A percentile compares a stretch with the other conserved stretches of the same genome.
Conservation (phyloP, 228 moss, liverwort and hornwort genomes). For the Sphagnum magellanicum region DNA sequence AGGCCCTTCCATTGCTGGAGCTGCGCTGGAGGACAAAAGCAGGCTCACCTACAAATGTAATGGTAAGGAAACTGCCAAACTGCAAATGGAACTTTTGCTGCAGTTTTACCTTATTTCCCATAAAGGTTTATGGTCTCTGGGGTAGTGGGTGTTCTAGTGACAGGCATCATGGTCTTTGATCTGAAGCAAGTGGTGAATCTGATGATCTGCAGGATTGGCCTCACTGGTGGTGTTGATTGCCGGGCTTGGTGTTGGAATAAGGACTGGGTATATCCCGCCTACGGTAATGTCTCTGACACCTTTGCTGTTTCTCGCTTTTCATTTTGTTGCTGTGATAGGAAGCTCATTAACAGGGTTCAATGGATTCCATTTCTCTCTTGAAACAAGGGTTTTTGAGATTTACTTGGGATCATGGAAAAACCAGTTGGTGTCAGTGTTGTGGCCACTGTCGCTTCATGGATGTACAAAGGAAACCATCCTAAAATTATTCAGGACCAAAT, state of each 20-base stretch:
- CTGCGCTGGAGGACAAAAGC: conserved; percentile 62
- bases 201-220: conserved; percentile 26
- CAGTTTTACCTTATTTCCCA: background rate
- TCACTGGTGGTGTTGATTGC: conserved; percentile 35
- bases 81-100: background rate
- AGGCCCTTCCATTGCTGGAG: conserved; percentile 60
- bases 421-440: too few species aligned
- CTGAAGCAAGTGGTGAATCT: background rate
- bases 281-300: conserved; percentile 20
- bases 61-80: conserved; percentile 26
- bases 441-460: too few species aligned
- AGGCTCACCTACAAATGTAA: conserved; percentile 80
- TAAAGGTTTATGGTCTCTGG: background rate
- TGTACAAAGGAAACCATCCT: too few species aligned
- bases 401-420: too few species aligned
- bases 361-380: too few species aligned
- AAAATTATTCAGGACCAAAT: too few species aligned
- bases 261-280: conserved; percentile 27
- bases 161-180: conserved; percentile 1
- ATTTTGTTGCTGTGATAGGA: too few species aligned
- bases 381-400: too few species aligned
- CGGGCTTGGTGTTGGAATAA: conserved; percentile 32
- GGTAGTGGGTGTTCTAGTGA: background rate
- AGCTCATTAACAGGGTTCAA: too few species aligned
- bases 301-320: too few species aligned